These are phyloP conservation scores for Tylopilus balloui DNA, from an alignment of 768 basidiomycete species.

Conservation along the genomic window DNA sequence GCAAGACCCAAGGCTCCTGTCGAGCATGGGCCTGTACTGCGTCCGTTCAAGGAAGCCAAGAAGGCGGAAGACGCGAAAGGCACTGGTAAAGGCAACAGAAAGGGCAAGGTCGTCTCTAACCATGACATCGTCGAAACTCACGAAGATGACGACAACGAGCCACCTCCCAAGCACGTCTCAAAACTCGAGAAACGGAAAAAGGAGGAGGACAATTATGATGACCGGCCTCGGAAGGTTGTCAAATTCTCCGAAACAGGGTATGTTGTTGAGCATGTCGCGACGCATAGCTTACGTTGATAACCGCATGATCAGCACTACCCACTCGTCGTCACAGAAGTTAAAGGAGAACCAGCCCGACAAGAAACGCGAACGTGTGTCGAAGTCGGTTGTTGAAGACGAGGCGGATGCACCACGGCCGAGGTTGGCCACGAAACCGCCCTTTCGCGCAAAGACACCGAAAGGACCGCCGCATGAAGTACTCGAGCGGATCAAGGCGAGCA, in stretches of 20 bases:
- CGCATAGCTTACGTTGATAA: not conserved
- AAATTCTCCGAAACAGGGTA: constrained; percentile 16
- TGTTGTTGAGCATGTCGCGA: not conserved
- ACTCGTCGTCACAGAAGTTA: constrained; percentile 27
- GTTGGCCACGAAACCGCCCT: not conserved
- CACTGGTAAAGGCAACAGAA: not conserved
- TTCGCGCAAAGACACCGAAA: constrained; percentile 18
- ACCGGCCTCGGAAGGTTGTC: constrained; percentile 22
- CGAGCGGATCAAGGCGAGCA: constrained; percentile 34
- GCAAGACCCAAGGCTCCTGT: not conserved
- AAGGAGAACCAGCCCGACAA: constrained; percentile 31
- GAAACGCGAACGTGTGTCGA: not conserved
- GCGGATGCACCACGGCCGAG: not conserved
- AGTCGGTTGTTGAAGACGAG: not conserved
- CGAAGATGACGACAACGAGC: not conserved
- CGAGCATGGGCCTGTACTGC: not conserved
- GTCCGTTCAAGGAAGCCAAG: not conserved
- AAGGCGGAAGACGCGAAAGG: not conserved
- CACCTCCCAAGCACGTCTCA: not conserved
- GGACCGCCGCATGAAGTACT: constrained; percentile 40
- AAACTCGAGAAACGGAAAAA: constrained; percentile 21
- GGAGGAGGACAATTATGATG: constrained; percentile 18
- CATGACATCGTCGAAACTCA: not conserved
- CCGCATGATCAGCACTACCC: constrained; percentile 1
- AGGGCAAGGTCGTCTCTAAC: not conserved